Percentiles rank a stretch among this genome's conserved stretches.
phyloP scores from a whole-genome alignment of 768 basidiomycete genomes.

The Trichaptum fuscoviolaceum region DNA sequence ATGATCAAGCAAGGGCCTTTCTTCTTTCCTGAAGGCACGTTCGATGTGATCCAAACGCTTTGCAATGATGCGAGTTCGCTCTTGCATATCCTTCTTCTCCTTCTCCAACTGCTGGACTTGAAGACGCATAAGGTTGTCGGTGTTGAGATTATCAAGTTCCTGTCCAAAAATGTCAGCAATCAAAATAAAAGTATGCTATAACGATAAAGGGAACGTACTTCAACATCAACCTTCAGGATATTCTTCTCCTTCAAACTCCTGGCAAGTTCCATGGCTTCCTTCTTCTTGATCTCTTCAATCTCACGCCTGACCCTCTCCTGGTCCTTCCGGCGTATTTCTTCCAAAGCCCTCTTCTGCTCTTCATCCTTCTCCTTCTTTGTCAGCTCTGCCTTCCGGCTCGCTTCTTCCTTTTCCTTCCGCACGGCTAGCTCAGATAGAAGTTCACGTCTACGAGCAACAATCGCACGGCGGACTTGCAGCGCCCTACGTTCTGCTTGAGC shows the following conservation, averaged over 20 bases:
- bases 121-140: constrained; percentile 78
- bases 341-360: constrained; percentile 52
- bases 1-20: constrained; percentile 74
- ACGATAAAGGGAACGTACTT: constrained; percentile 40
- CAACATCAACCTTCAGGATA: constrained; percentile 61
- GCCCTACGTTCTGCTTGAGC: constrained; percentile 73
- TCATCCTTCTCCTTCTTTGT: constrained; percentile 64
- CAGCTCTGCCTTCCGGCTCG: constrained; percentile 68
- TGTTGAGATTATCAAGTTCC: constrained; percentile 82
- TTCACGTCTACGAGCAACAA: constrained; percentile 83
- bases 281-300: constrained; percentile 69
- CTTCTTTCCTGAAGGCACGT: constrained; percentile 91
- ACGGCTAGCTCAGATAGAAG: constrained; percentile 77
- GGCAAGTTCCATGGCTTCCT: constrained; percentile 87
- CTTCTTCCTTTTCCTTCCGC: constrained; percentile 86
- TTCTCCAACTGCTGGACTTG: constrained; percentile 96
- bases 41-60: constrained; percentile 96
- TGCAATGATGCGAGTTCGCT: constrained; percentile 72
- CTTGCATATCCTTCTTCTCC: constrained; percentile 84
- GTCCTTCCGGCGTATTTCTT: constrained; percentile 61
- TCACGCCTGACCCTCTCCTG: constrained; percentile 62
- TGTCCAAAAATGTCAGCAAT: constrained; percentile 23
- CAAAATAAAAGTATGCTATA: constrained; percentile 5
- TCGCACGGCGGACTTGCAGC: constrained; percentile 67
- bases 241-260: constrained; percentile 77